Conservation (phyloP, 306 rosid genomes). For the Cicer chorassanicum region DNA sequence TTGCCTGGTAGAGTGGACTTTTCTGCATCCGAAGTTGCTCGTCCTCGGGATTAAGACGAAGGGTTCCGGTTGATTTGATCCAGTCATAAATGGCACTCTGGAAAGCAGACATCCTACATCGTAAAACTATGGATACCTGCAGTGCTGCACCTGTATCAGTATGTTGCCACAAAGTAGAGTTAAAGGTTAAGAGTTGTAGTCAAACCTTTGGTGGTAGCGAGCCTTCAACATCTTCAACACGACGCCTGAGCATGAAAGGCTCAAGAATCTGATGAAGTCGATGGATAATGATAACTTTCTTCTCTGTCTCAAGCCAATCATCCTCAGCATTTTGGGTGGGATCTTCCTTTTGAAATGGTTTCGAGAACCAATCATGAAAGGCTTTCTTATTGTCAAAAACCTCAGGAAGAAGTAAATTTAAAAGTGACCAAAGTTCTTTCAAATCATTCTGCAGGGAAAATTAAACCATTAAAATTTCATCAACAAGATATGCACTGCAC, state of each 20-base stretch:
- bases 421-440: slow-evolving; percentile 98
- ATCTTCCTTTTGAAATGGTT: slow-evolving; percentile 94
- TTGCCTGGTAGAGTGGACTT: slow-evolving; percentile 73
- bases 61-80: slow-evolving; percentile 94
- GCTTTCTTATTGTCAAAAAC: slow-evolving; percentile 97
- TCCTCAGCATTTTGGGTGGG: slow-evolving; percentile 80
- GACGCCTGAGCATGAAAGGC: slow-evolving; percentile 99
- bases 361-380: slow-evolving; percentile 98
- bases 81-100: slow-evolving; percentile 97
- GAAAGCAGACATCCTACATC: slow-evolving; percentile 89
- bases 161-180: slow-evolving; percentile 32
- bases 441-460: slow-evolving; percentile 83
- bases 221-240: slow-evolving; percentile 99
- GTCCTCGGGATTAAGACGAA: slow-evolving; percentile 95
- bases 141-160: slow-evolving; percentile 51
- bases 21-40: slow-evolving; percentile 73
- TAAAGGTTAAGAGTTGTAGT: slow-evolving; percentile 37
- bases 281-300: slow-evolving; percentile 91
- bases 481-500: slow-evolving; percentile 29
- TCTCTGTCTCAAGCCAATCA: slow-evolving; percentile 99
- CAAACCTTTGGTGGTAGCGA: slow-evolving; percentile 93
- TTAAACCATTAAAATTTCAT: slow-evolving; percentile 40
- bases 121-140: slow-evolving; percentile 85
- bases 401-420: slow-evolving; percentile 97
- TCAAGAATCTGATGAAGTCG: slow-evolving; percentile 99